phyloP scores from a whole-genome alignment of 2,329 filamentous ascomycete genomes.

The Atkinsonella hypoxylon region DNA sequence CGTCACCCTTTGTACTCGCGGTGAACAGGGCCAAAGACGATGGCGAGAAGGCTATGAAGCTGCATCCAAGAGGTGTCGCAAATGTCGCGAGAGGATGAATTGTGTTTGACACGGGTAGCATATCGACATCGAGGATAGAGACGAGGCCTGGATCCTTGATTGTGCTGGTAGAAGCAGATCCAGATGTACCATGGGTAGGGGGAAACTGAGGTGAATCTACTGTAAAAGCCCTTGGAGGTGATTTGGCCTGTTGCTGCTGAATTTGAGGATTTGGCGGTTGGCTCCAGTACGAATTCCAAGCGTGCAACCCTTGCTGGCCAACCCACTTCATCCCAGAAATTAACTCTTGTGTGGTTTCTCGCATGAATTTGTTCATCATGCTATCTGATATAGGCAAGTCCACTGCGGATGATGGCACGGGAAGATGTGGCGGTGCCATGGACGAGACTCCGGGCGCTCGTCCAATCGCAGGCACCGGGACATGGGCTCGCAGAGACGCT shows the following conservation, averaged over 20 bases:
- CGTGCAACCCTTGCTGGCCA: constrained; percentile 63
- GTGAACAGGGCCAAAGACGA: constrained; percentile 64
- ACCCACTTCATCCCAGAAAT: constrained; percentile 66
- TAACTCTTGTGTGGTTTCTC: constrained; percentile 67
- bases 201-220: constrained; percentile 49
- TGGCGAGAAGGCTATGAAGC: constrained; percentile 68
- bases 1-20: constrained; percentile 72
- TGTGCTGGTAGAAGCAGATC: constrained; percentile 42
- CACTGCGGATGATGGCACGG: constrained; percentile 52
- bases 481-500: constrained; percentile 54
- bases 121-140: constrained; percentile 60
- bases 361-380: constrained; percentile 63
- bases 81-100: constrained; percentile 61
- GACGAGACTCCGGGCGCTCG: constrained; percentile 45
- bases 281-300: constrained; percentile 75
- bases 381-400: constrained; percentile 63
- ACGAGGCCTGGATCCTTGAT: constrained; percentile 60
- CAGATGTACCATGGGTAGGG: constrained; percentile 49
- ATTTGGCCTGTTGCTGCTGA: constrained; percentile 32
- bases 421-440: constrained; percentile 57
- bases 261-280: constrained; percentile 29
- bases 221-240: constrained; percentile 32
- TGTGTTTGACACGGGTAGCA: constrained; percentile 37
- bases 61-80: constrained; percentile 60
- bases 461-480: constrained; percentile 43